These are phyloP conservation scores for Thinopyrum elongatum DNA, from an alignment of 176 grass and related monocot species.

Conservation along the genomic window DNA sequence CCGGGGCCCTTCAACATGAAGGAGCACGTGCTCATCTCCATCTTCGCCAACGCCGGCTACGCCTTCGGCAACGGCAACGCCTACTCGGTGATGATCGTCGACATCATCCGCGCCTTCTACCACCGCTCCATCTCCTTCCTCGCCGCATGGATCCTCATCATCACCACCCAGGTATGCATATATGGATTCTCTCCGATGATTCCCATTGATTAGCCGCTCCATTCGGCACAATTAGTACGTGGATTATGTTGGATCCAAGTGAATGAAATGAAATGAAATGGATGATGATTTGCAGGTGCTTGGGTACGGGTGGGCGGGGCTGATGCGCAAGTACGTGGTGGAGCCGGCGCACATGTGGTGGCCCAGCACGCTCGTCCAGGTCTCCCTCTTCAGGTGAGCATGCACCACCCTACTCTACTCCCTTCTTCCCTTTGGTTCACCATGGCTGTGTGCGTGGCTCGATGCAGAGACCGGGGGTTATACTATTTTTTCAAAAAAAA, in stretches of 20 bases:
- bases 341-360: slow-evolving; percentile 97
- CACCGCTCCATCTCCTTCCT: slow-evolving; percentile 60
- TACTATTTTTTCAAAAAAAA: too few relatives aligned
- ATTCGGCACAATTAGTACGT: too few relatives aligned
- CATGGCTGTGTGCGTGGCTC: too few relatives aligned
- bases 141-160: slow-evolving; percentile 69
- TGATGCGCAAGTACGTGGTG: slow-evolving; percentile 89
- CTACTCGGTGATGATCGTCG: slow-evolving; percentile 68
- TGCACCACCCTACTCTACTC: too few relatives aligned
- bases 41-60: slow-evolving; percentile 90
- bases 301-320: slow-evolving; percentile 89
- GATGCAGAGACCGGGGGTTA: too few relatives aligned
- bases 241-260: too few relatives aligned
- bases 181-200: too few relatives aligned
- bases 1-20: slow-evolving; percentile 94
- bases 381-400: slow-evolving; percentile 82
- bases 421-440: too few relatives aligned
- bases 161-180: slow-evolving; percentile 84
- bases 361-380: slow-evolving; percentile 85
- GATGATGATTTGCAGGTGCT: slow-evolving; percentile 41
- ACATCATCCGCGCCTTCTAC: slow-evolving; percentile 83
- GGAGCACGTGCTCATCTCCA: slow-evolving; percentile 98
- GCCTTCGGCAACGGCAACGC: slow-evolving; percentile 70
- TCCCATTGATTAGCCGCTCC: too few relatives aligned
- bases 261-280: too few relatives aligned